Conservation (phyloP, 306 rosid species). For the Pueraria montana region DNA sequence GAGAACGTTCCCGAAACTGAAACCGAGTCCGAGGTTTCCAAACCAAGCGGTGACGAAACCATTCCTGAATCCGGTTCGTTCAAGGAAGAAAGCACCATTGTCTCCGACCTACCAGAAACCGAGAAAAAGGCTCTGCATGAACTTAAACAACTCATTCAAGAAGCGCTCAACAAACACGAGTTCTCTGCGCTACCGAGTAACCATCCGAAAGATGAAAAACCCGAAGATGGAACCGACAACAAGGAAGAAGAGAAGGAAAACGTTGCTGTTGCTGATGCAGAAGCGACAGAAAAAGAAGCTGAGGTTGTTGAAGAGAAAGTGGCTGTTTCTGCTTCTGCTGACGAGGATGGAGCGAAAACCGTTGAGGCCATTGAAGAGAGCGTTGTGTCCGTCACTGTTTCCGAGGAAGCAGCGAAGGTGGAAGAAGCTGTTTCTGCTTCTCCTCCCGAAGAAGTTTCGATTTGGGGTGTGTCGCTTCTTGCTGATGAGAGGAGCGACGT, state of each 20-base stretch:
- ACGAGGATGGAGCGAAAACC: slow-evolving; percentile 72
- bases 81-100: slow-evolving; percentile 71
- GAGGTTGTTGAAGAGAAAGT: slow-evolving; percentile 39
- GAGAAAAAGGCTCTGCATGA: slow-evolving; percentile 72
- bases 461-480: slow-evolving; percentile 75
- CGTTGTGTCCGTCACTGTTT: slow-evolving; percentile 54
- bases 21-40: slow-evolving; percentile 27
- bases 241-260: slow-evolving; percentile 27
- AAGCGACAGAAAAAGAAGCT: background rate
- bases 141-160: slow-evolving; percentile 63
- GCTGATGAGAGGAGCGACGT: slow-evolving; percentile 70
- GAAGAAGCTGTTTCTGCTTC: background rate
- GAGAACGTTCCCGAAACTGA: slow-evolving; percentile 12
- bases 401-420: slow-evolving; percentile 9
- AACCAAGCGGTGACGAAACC: slow-evolving; percentile 40
- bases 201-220: slow-evolving; percentile 40
- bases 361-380: slow-evolving; percentile 76
- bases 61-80: slow-evolving; percentile 54
- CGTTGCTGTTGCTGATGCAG: slow-evolving; percentile 9
- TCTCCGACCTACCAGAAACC: slow-evolving; percentile 62
- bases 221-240: background rate
- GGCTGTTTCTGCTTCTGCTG: slow-evolving; percentile 9
- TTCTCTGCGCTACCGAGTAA: slow-evolving; percentile 46
- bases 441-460: slow-evolving; percentile 57
- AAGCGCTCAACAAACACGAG: slow-evolving; percentile 65